These are phyloP conservation scores for Cryptococcus hybrid DNA, from an alignment of 1,284 basidiomycete species.

Conservation along the genomic window DNA sequence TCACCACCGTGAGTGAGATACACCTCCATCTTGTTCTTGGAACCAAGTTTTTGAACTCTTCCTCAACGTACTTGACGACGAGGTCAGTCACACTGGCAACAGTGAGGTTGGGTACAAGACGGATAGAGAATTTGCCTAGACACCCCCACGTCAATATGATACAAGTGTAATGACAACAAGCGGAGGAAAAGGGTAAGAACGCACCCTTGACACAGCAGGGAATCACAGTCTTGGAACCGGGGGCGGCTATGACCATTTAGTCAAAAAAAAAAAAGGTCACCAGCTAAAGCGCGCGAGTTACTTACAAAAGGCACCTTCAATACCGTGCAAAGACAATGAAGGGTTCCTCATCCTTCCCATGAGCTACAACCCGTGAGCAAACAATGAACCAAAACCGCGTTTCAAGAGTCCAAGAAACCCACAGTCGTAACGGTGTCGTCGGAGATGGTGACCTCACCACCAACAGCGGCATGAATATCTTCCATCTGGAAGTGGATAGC, in stretches of 20 bases:
- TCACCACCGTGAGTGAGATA: slow-evolving; percentile 78
- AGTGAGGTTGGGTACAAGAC: slow-evolving; percentile 80
- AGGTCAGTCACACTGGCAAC: slow-evolving; percentile 67
- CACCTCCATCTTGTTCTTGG: slow-evolving; percentile 71
- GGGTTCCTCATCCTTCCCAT: slow-evolving; percentile 60
- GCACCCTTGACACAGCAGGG: slow-evolving; percentile 78
- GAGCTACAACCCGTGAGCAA: slow-evolving; percentile 16
- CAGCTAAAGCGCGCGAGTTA: background rate
- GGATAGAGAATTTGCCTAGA: slow-evolving; percentile 77
- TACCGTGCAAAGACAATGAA: slow-evolving; percentile 89
- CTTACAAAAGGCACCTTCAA: slow-evolving; percentile 90
- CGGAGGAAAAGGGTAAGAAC: no score
- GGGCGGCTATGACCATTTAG: slow-evolving; percentile 51
- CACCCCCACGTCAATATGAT: background rate
- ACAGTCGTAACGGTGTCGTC: slow-evolving; percentile 73
- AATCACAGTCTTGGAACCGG: slow-evolving; percentile 92
- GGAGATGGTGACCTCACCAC: slow-evolving; percentile 72
- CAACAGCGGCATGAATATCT: slow-evolving; percentile 79
- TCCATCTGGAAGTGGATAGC: slow-evolving; percentile 65
- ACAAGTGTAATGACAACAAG: background rate
- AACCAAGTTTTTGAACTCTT: slow-evolving; percentile 80
- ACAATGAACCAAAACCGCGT: slow-evolving; percentile 27
- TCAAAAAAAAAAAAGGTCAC: no score
- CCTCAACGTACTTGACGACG: slow-evolving; percentile 68
- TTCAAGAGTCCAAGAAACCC: slow-evolving; percentile 6